Conservation (phyloP, 768 basidiomycete species). For the Kwoniella pini region DNA sequence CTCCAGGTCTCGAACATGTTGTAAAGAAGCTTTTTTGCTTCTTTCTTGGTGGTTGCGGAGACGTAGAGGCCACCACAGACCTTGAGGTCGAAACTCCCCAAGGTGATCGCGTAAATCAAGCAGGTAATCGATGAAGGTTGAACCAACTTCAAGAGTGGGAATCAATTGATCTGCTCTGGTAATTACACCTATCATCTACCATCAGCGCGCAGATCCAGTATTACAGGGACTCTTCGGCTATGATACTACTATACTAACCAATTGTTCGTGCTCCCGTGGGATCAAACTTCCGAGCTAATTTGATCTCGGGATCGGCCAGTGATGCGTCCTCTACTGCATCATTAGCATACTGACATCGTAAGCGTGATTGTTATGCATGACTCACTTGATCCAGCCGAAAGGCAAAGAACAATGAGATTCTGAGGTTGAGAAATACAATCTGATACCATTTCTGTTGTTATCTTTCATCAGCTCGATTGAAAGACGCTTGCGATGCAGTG, state of each 20-base stretch:
- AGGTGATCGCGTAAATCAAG: background rate
- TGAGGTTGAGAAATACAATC: conserved; percentile 19
- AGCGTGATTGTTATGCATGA: too few relatives aligned
- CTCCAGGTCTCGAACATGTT: conserved; percentile 1
- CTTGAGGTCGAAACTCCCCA: conserved; percentile 2
- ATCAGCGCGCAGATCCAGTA: too few relatives aligned
- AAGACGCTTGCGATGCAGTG: background rate
- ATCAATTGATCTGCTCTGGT: conserved; percentile 28
- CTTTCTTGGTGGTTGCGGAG: conserved; percentile 8
- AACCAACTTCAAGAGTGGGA: background rate
- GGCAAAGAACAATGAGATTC: conserved; percentile 22
- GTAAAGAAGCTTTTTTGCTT: background rate
- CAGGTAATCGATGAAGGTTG: conserved; percentile 12
- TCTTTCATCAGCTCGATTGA: too few relatives aligned
- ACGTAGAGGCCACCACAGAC: conserved; percentile 20
- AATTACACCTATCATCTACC: conserved; percentile 33
- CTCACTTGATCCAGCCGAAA: conserved; percentile 27
- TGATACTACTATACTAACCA: too few relatives aligned
- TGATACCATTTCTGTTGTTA: background rate
- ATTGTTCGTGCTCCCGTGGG: conserved; percentile 14
- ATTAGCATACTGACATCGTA: too few relatives aligned
- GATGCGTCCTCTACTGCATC: conserved; percentile 21
- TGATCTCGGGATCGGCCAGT: background rate
- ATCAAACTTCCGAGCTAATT: conserved; percentile 19
- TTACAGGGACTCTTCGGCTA: too few relatives aligned